Evolutionary conservation across 768 basidiomycete genomes (phyloP).

Genomic region (Leccinum broughii): DNA sequence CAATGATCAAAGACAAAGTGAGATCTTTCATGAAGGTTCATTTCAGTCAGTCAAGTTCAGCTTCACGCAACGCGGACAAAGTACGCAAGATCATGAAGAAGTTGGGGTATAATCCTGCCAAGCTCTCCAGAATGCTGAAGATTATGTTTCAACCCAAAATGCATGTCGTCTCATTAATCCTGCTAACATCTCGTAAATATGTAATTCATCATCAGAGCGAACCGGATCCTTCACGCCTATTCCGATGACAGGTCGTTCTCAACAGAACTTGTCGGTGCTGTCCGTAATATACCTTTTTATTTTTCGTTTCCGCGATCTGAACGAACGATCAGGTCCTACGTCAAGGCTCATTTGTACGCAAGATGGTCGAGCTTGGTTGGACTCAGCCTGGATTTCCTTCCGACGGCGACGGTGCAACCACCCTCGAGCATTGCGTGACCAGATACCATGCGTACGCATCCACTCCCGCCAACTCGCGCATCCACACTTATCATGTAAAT

Average conservation of each 20-base stretch:
- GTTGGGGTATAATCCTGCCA: constrained; percentile 9
- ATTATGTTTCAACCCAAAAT: constrained; percentile 14
- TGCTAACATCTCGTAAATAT: neutral
- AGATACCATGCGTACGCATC: constrained; percentile 55
- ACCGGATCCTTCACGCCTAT: constrained; percentile 48
- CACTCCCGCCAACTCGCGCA: neutral
- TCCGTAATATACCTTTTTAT: constrained; percentile 21
- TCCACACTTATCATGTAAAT: neutral
- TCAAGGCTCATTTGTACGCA: constrained; percentile 53
- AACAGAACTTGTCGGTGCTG: constrained; percentile 55
- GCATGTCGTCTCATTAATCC: constrained; percentile 12
- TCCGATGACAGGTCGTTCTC: constrained; percentile 51
- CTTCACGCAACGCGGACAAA: neutral
- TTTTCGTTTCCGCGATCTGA: neutral
- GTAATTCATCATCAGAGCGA: constrained; percentile 24
- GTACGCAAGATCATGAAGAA: constrained; percentile 8
- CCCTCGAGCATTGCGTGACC: constrained; percentile 49
- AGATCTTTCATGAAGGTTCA: constrained; percentile 3
- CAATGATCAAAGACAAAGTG: constrained; percentile 21
- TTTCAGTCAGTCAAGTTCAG: neutral
- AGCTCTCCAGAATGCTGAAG: constrained; percentile 6
- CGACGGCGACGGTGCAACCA: constrained; percentile 38
- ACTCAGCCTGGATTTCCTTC: constrained; percentile 42
- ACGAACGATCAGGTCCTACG: constrained; percentile 43
- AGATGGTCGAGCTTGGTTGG: constrained; percentile 57